Evolutionary conservation across 2,329 filamentous ascomycete genomes (phyloP), one percentile per base, ranked within the genome.

Genomic region (Cytospora paraplurivora): DNA sequence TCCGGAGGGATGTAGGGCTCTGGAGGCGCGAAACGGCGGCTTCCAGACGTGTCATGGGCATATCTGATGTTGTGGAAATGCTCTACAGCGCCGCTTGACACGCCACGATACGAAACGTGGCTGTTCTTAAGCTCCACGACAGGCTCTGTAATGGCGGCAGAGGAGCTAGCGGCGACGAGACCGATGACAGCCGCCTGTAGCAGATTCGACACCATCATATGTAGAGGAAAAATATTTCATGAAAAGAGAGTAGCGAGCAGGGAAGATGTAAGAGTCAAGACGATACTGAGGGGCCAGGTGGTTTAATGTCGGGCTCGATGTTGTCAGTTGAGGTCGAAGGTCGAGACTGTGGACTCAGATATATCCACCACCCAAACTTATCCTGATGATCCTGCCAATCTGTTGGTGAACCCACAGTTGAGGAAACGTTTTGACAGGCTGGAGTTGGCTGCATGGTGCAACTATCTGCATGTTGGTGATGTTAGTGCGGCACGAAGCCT

Each of bases 41-140:
- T 1, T 0, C 70, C 69, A 6, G 72, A 69, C 1, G 71, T 72
- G 37, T 71, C 71, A 15, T 71, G 67, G 6, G 70, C 72, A 37
- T 66, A 74, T 33, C 64, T 69, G 59, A 74, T 70, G 47, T 70
- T 70, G 6, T 65, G 63, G n/a, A 71, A 74, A 34, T 72, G 60
- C 44, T 74, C 71, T 7, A 72, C 62, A 17, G 56, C 50, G 32
- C 54, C 54, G 21, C 66, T 27, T 6, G 62, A 38, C 1, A 54
- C 49, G 47, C 67, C 66, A 33, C 56, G 56, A 60, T 71, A 71
- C 4, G 69, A 6, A 1, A 57, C 33, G 19, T 27, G n/a, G 19
- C 44, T 8, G 13, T 33, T 17, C 7, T 38, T 53, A 27, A 64
- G 49, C 12, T 32, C 34, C 12, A 62, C 58, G 8, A 64, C 3